Base-by-base conservation (phyloP, 805 yeast species). In the Middelhovenomyces tepae region DNA sequence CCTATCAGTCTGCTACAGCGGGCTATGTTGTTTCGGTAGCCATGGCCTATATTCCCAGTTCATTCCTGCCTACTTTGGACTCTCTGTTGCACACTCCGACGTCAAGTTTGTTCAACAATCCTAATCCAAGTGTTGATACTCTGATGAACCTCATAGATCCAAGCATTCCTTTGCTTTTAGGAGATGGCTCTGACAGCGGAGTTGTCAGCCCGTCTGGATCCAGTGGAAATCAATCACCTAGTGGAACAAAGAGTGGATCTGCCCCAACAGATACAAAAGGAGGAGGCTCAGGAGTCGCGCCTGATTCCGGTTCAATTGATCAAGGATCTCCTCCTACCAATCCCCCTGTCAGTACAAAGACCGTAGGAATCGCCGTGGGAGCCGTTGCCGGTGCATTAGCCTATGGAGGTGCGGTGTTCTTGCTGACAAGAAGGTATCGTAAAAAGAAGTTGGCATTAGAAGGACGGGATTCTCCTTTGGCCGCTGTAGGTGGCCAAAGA, bases 21-120 rank as follows among this genome's bases (percentile, higher is more conserved):
- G 64, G 63, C 30, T 89, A 84, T 56, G 70, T 85, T 39, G 83
- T 83, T 35, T 81, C 96, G 0, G 82, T 87, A 40, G 97, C 96
- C 5, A 80, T 80, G 53, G 79, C 84, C 35, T 85, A 81, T 53
- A 79, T 85, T 61, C 94, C 94, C 15, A 53, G 59, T 7, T 53
- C 56, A 8, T 57, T 67, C 19, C 67, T 82, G 11, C 46, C 54
- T 1, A 52, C 60, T 0, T 63, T 89, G 42, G 71, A 71, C 38
- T 56, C 56, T 11, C 55, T 65, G 23, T 55, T 89, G 27, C 57
- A 62, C 32, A 59, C 75, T 37, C 43, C 65, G 0, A 46, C 61
- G n/a, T 82, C 94, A 3, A 37, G 47, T 16, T 53, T 91, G 31
- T 89, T 80, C 58, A 44, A 62, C 33, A 74, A 76, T 52, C 67